These are phyloP conservation scores for Hymenoscyphus fructigenus DNA, from an alignment of 2,329 filamentous ascomycete genomes.

Conservation along the genomic window DNA sequence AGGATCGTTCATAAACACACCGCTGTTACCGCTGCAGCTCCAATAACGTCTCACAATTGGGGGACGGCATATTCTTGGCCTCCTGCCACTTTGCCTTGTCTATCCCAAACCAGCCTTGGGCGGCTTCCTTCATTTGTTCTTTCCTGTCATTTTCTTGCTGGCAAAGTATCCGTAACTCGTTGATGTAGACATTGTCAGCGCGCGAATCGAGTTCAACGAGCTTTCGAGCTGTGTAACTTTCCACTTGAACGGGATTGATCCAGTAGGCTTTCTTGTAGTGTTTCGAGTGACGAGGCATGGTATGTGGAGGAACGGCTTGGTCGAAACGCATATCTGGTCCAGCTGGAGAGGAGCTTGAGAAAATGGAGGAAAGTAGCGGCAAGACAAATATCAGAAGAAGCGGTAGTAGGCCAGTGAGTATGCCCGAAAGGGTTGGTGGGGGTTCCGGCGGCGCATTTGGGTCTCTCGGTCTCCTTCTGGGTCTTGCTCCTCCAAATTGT, in stretches of 20 bases:
- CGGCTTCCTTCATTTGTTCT: constrained; percentile 60
- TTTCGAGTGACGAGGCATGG: constrained; percentile 68
- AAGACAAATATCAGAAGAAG: constrained; percentile 87
- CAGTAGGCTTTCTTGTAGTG: constrained; percentile 79
- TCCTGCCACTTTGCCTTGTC: constrained; percentile 58
- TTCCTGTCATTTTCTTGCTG: constrained; percentile 64
- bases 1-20: neutral
- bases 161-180: constrained; percentile 67
- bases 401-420: constrained; percentile 76
- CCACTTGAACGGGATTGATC: constrained; percentile 76
- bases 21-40: constrained; percentile 34
- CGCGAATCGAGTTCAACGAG: constrained; percentile 72
- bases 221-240: constrained; percentile 66
- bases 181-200: constrained; percentile 73
- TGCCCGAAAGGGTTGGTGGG: constrained; percentile 48
- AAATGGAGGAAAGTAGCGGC: constrained; percentile 77
- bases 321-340: constrained; percentile 78
- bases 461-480: constrained; percentile 72
- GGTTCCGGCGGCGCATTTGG: constrained; percentile 52
- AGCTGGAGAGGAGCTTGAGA: constrained; percentile 55
- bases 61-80: constrained; percentile 54
- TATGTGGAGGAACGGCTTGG: constrained; percentile 66
- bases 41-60: constrained; percentile 57
- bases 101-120: constrained; percentile 68
- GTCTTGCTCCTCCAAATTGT: constrained; percentile 82